Conservation (phyloP, 2,329 filamentous ascomycete genomes). For the Fusarium aywerte region DNA sequence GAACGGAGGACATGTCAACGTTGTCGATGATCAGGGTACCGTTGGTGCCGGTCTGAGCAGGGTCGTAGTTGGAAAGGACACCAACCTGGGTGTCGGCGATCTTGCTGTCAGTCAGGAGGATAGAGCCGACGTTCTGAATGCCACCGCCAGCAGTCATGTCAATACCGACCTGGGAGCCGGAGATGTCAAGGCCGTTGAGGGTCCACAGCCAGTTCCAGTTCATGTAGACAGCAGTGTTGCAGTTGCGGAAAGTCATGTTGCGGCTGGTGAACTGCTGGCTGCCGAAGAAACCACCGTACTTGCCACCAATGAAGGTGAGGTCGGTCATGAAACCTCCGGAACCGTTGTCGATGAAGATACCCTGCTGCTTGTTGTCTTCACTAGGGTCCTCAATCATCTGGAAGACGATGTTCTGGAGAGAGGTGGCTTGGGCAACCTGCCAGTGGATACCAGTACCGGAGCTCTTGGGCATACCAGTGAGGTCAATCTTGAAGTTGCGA, state of each 20-base stretch:
- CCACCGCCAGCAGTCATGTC: slow-evolving; percentile 77
- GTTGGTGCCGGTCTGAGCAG: slow-evolving; percentile 72
- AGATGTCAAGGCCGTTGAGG: slow-evolving; percentile 79
- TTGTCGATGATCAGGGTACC: slow-evolving; percentile 89
- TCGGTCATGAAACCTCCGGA: slow-evolving; percentile 87
- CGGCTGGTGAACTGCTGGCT: slow-evolving; percentile 90
- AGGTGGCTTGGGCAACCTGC: slow-evolving; percentile 87
- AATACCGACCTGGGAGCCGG: slow-evolving; percentile 78
- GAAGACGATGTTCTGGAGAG: slow-evolving; percentile 83
- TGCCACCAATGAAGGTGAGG: slow-evolving; percentile 84
- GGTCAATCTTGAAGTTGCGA: slow-evolving; percentile 83
- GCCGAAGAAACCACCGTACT: slow-evolving; percentile 80
- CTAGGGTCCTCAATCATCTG: slow-evolving; percentile 77
- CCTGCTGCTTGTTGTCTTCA: slow-evolving; percentile 74
- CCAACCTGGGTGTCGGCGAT: slow-evolving; percentile 80
- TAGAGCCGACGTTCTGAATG: slow-evolving; percentile 82
- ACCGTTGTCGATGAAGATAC: slow-evolving; percentile 87
- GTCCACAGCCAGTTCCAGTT: slow-evolving; percentile 94
- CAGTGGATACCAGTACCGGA: slow-evolving; percentile 80
- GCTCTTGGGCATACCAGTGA: slow-evolving; percentile 70
- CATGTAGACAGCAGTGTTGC: slow-evolving; percentile 85
- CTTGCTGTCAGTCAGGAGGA: slow-evolving; percentile 80
- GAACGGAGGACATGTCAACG: slow-evolving; percentile 79
- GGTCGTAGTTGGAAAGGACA: slow-evolving; percentile 78
- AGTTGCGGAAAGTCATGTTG: slow-evolving; percentile 83